A percentile compares a stretch with the other conserved stretches of the same genome.
Evolutionary conservation across 2,329 filamentous ascomycete genomes (phyloP).

Genomic region (Cercospora sp.): DNA sequence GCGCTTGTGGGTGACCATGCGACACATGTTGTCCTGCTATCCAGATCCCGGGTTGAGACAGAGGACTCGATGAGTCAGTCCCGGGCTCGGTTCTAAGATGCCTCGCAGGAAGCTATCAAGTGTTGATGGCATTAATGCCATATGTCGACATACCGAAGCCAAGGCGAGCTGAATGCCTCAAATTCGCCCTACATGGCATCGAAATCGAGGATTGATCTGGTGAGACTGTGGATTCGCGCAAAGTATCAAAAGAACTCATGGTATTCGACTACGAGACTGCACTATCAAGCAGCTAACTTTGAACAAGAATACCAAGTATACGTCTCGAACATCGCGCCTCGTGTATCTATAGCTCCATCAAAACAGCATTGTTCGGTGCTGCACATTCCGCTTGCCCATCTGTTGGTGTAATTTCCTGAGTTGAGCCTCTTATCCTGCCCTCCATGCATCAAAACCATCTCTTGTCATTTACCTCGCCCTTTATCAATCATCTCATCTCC

Average conservation of each 20-base stretch:
- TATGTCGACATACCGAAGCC: neutral
- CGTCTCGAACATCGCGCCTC: neutral
- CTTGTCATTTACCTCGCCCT: neutral
- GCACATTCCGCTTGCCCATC: neutral
- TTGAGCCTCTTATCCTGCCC: neutral
- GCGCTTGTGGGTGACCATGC: conserved; percentile 14
- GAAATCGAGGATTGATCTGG: neutral
- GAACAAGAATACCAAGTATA: neutral
- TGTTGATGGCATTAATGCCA: neutral
- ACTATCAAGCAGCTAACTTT: neutral
- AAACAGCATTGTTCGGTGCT: neutral
- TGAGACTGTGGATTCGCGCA: neutral
- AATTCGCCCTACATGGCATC: no score
- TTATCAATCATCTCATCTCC: conserved; percentile 11
- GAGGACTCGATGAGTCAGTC: neutral
- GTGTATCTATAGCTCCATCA: neutral
- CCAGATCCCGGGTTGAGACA: neutral
- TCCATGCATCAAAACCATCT: neutral
- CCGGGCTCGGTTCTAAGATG: neutral
- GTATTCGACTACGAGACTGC: neutral
- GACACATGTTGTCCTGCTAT: neutral
- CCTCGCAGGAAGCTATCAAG: neutral
- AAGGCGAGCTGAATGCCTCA: neutral
- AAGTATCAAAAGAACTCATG: neutral
- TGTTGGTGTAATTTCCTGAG: neutral